A percentile compares a stretch with the other conserved stretches of the same genome.
Evolutionary conservation across 202 grass and related monocot species (phyloP).

Genomic region (Schoenoplectus tabernaemontani): DNA sequence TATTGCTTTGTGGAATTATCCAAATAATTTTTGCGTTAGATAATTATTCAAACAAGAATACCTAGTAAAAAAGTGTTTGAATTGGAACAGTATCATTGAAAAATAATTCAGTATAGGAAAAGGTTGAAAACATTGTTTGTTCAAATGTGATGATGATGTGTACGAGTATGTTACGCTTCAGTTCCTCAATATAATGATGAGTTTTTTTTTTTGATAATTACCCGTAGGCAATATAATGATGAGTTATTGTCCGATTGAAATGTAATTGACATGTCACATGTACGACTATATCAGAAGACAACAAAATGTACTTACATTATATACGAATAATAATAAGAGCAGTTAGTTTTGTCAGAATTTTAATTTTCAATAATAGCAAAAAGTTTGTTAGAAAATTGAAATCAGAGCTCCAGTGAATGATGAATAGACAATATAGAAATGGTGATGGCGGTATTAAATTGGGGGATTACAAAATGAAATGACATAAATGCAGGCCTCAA

Average conservation of each 20-base stretch:
- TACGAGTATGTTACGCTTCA: background rate
- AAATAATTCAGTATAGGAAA: background rate
- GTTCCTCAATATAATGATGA: too few relatives aligned
- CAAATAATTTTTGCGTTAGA: background rate
- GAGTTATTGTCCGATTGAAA: background rate
- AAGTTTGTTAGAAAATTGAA: constrained; percentile 2
- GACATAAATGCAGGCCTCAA: constrained; percentile 6
- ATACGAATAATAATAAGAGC: background rate
- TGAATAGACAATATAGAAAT: background rate
- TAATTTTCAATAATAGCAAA: constrained; percentile 3
- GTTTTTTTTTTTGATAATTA: too few relatives aligned
- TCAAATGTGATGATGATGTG: background rate
- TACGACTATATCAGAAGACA: background rate
- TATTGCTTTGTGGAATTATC: background rate
- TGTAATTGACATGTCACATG: background rate
- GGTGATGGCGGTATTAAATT: background rate
- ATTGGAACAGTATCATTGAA: background rate
- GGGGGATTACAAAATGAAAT: background rate
- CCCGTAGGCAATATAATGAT: too few relatives aligned
- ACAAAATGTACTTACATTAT: constrained; percentile 6
- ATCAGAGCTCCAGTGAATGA: background rate
- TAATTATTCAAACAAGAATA: background rate
- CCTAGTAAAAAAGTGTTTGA: background rate
- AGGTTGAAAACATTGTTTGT: background rate
- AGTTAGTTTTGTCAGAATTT: background rate